Base-by-base conservation (phyloP, 768 basidiomycete species). In the Suillus americanus region DNA sequence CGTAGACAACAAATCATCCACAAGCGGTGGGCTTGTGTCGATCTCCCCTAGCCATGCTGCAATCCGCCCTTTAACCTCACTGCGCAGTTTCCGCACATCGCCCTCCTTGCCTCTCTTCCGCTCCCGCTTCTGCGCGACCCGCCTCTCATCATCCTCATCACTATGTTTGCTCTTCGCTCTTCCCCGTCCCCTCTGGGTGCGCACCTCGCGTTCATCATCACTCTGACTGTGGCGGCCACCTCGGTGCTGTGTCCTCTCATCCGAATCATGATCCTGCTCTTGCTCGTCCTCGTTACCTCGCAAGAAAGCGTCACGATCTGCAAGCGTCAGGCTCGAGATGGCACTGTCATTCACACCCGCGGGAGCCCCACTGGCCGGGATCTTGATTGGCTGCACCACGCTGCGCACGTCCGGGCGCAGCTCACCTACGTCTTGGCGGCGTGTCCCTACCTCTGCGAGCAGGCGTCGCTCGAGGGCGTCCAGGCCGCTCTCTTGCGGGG, bases 41-140 rank as follows among this genome's bases (percentile, higher is more conserved):
- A 92, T 86, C 10, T 77, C 81, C 35, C 88, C 91, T 65, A 94
- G 69, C 91, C 91, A 94, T 9, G 88, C 90, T 10, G 91, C 82
- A n/a, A 94, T 87, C 28, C 89, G 79, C 8, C 90, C 90, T 65
- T 89, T 89, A 12, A 86, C 86, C 7, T 85, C 79, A 60, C 78
- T 74, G 54, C 78, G 71, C 25, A 85, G 66, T 40, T 77, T 75
- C 37, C 75, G 73, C 30, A 75, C 72, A 61, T 82, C 82, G 16
- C 77, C 72, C 40, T 77, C 78, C 65, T 75, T 78, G n/a, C 60
- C 65, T 50, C 68, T 72, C 61, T 69, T 74, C 50, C 74, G 71
- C 28, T 72, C 74, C 9, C 45, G 53, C 57, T 40, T 61, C 16
- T 45, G 25, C 16, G 40, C 16, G 2, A 64, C 62, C n/a, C 61